phyloP scores from a whole-genome alignment of 2,329 filamentous ascomycete species.

The Aspergillus proliferans region DNA sequence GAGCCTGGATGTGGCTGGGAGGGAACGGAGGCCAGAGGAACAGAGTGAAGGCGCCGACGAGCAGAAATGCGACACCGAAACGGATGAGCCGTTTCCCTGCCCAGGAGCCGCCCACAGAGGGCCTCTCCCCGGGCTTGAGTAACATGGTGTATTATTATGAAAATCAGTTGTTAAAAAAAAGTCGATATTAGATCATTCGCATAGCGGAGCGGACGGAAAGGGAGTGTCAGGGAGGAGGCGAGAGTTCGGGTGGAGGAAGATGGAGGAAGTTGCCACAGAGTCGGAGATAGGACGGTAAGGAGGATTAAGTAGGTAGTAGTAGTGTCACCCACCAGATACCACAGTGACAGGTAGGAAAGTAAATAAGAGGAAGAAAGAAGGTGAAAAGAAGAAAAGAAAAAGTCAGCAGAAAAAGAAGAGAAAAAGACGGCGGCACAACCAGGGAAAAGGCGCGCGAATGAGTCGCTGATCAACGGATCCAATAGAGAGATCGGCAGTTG shows the following conservation, averaged over 20 bases:
- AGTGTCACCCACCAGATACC: too few species aligned
- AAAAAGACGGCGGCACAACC: slow-evolving; percentile 3
- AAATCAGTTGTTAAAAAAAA: too few species aligned
- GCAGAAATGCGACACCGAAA: slow-evolving; percentile 19
- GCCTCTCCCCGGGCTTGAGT: slow-evolving; percentile 18
- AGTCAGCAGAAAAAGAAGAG: not conserved
- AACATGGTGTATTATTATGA: slow-evolving; percentile 11
- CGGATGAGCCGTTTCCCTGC: slow-evolving; percentile 27
- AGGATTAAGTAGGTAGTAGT: too few species aligned
- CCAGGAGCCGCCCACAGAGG: slow-evolving; percentile 21
- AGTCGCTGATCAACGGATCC: not conserved
- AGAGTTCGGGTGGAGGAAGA: not conserved
- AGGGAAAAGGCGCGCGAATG: not conserved
- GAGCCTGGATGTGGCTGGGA: slow-evolving; percentile 3
- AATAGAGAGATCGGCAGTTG: not conserved
- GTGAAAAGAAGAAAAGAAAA: slow-evolving; percentile 1
- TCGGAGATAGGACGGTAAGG: not conserved
- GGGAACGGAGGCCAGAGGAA: slow-evolving; percentile 22
- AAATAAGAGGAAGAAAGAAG: slow-evolving; percentile 10
- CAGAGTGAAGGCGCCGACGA: slow-evolving; percentile 19
- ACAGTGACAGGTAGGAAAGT: slow-evolving; percentile 2
- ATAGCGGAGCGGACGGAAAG: not conserved
- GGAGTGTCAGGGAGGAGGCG: slow-evolving; percentile 1
- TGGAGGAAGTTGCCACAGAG: too few species aligned
- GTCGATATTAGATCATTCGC: not conserved